These are phyloP conservation scores for Candida gigantensis DNA, from an alignment of 1,139 yeast genomes.

Conservation along the genomic window DNA sequence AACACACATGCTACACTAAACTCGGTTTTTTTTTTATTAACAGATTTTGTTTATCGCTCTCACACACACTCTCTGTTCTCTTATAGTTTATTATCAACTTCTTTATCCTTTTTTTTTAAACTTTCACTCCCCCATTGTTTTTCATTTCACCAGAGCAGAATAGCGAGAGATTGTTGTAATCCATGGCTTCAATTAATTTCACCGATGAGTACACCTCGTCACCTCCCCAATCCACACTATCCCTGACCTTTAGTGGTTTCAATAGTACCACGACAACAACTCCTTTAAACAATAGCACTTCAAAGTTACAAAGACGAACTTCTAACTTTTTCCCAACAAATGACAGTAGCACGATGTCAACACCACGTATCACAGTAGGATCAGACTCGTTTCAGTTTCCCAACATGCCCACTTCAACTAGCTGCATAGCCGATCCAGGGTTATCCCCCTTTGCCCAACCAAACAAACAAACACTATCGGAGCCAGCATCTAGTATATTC, in stretches of 20 bases:
- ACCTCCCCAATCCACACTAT: conserved; percentile 1
- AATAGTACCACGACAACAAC: neutral
- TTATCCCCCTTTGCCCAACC: neutral
- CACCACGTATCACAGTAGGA: conserved; percentile 5
- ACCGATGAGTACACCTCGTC: neutral
- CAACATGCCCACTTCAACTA: neutral
- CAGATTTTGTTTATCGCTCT: no score
- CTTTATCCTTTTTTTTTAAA: no score
- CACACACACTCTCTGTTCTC: no score
- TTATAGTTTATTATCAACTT: no score
- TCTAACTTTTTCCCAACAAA: conserved; percentile 12
- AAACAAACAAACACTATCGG: conserved; percentile 2
- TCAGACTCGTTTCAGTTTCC: conserved; percentile 5
- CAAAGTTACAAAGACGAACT: conserved; percentile 8
- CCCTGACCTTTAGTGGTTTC: neutral
- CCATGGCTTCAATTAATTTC: neutral
- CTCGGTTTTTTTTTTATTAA: no score
- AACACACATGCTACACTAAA: no score
- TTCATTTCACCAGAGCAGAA: no score
- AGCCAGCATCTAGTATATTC: conserved; percentile 6
- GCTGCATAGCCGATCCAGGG: neutral
- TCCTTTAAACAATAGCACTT: conserved; percentile 1
- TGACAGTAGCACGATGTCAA: conserved; percentile 1
- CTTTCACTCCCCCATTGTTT: no score
- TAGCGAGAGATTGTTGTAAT: no score